These are phyloP conservation scores for Psilocybe cubensis DNA, from an alignment of 768 basidiomycete species.

Conservation along the genomic window DNA sequence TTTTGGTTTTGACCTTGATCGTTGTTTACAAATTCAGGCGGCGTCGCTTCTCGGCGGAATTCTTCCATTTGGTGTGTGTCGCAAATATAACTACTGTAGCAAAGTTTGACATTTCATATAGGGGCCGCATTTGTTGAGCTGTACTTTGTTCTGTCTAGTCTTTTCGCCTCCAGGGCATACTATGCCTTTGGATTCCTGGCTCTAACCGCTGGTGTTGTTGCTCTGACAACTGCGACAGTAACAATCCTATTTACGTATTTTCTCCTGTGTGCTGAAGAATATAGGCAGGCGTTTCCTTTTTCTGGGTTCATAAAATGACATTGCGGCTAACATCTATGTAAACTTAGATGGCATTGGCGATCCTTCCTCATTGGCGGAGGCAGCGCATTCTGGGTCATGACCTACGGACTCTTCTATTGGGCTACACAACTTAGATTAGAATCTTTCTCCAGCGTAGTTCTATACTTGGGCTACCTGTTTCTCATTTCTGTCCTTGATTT, in stretches of 20 bases:
- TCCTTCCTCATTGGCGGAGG: conserved; percentile 92
- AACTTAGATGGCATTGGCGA: conserved; percentile 91
- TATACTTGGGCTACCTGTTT: conserved; percentile 92
- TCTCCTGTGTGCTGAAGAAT: conserved; percentile 92
- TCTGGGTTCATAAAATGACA: too few species aligned
- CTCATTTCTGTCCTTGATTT: conserved; percentile 85
- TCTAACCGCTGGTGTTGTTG: conserved; percentile 81
- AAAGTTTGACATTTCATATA: conserved; percentile 26
- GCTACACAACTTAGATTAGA: conserved; percentile 83
- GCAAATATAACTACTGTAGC: background rate
- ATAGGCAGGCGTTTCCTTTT: conserved; percentile 54
- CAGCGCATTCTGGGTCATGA: conserved; percentile 88
- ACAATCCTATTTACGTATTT: conserved; percentile 92
- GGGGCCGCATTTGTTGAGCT: conserved; percentile 95
- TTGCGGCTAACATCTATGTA: background rate
- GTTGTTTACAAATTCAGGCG: too few species aligned
- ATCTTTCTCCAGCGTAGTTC: conserved; percentile 76
- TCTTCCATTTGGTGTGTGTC: conserved; percentile 79
- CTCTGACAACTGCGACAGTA: conserved; percentile 88
- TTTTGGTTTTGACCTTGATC: too few species aligned
- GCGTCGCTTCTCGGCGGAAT: conserved; percentile 86
- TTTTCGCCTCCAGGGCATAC: conserved; percentile 91
- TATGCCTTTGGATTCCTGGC: conserved; percentile 97
- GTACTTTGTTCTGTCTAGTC: conserved; percentile 88
- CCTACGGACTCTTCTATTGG: conserved; percentile 91